A percentile compares a stretch with the other conserved stretches of the same genome.
Conservation (phyloP, 192 early-diverging fungal genomes). For the Lobulomyces angularis region DNA sequence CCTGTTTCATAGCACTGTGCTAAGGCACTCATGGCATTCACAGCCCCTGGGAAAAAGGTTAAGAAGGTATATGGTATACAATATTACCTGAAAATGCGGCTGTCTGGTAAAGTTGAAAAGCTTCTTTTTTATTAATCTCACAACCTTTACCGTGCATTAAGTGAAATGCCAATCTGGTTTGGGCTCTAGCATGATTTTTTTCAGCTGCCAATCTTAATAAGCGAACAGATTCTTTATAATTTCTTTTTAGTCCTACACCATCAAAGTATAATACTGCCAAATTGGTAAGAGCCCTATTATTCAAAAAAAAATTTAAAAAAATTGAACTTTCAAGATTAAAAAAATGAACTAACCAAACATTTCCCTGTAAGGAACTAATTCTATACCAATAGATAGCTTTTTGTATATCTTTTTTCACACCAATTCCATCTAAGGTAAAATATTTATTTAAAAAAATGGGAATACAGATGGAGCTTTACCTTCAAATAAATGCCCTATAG, state of each 20-base stretch:
- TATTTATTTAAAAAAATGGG: too few relatives aligned
- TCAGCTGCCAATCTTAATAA: slow-evolving; percentile 58
- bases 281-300: slow-evolving; percentile 31
- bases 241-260: slow-evolving; percentile 46
- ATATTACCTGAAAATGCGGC: slow-evolving; percentile 13
- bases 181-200: slow-evolving; percentile 29
- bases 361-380: slow-evolving; percentile 53
- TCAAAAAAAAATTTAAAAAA: not conserved
- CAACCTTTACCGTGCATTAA: slow-evolving; percentile 23
- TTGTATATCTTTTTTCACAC: slow-evolving; percentile 39
- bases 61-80: not conserved
- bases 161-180: slow-evolving; percentile 22
- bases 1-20: slow-evolving; percentile 25
- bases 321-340: slow-evolving; percentile 4
- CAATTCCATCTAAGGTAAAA: slow-evolving; percentile 60
- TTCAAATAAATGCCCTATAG: slow-evolving; percentile 70
- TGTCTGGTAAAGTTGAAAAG: slow-evolving; percentile 43
- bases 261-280: slow-evolving; percentile 34
- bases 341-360: slow-evolving; percentile 33
- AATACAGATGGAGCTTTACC: not conserved
- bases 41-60: slow-evolving; percentile 10
- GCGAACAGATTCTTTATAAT: slow-evolving; percentile 41
- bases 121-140: slow-evolving; percentile 12
- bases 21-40: slow-evolving; percentile 22
- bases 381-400: slow-evolving; percentile 63